A percentile compares a stretch with the other conserved stretches of the same genome.
phyloP scores from a whole-genome alignment of 768 basidiomycete species.

The Podaxis mareebaensis region DNA sequence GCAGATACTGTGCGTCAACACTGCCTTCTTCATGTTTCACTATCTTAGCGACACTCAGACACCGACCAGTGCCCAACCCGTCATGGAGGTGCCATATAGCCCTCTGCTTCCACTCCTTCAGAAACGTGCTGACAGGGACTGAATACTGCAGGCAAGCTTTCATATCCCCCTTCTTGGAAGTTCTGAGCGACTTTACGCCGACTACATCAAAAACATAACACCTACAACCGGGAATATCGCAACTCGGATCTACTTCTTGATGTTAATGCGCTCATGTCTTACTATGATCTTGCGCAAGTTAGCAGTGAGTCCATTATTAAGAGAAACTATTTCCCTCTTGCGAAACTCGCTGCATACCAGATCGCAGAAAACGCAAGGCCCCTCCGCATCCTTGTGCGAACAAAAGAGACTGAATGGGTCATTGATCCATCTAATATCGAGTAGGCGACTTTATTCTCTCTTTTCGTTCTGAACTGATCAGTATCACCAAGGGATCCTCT shows the following conservation, averaged over 20 bases:
- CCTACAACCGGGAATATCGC: neutral
- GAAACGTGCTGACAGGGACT: neutral
- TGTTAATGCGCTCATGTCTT: neutral
- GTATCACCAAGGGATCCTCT: neutral
- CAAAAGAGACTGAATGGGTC: neutral
- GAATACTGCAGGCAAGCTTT: neutral
- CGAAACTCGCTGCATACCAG: neutral
- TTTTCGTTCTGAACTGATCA: neutral
- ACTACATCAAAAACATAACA: neutral
- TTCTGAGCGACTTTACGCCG: neutral
- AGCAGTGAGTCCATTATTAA: neutral
- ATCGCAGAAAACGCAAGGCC: neutral
- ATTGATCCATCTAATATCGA: neutral
- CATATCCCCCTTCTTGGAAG: slow-evolving; percentile 4
- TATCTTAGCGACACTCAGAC: neutral
- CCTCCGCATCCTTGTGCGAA: neutral
- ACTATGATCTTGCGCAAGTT: neutral
- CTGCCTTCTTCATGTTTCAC: neutral
- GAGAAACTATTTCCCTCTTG: neutral
- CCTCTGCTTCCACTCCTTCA: neutral
- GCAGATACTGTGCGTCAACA: neutral
- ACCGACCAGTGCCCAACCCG: neutral
- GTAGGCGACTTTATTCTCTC: neutral
- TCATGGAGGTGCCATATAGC: neutral
- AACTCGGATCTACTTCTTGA: neutral